These are phyloP conservation scores for Aquilaria agallochum DNA, from an alignment of 441 rosid species.

Conservation along the genomic window DNA sequence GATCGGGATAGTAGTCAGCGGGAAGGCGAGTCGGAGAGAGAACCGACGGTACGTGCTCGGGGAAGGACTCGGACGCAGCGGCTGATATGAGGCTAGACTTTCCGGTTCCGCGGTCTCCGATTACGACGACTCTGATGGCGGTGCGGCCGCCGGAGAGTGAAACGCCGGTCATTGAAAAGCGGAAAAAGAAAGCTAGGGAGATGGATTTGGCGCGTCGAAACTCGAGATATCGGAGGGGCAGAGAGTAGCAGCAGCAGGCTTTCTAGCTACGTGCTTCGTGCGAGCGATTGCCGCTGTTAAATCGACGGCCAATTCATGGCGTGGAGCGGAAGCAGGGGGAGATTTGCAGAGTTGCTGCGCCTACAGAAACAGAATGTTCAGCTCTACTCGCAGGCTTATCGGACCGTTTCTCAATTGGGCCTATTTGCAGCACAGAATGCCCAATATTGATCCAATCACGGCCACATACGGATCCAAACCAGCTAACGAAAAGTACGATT, in stretches of 20 bases:
- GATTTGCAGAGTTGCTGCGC: neutral
- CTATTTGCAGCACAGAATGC: neutral
- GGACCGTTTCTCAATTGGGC: neutral
- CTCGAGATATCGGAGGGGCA: no score
- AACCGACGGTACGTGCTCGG: conserved; percentile 49
- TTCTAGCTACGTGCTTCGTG: no score
- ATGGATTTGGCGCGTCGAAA: no score
- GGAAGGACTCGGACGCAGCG: conserved; percentile 53
- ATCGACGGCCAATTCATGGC: neutral
- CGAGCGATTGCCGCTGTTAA: no score
- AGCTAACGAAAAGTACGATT: neutral
- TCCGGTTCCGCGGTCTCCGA: conserved; percentile 67
- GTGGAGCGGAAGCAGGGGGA: neutral
- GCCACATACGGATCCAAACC: neutral
- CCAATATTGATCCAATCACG: no score
- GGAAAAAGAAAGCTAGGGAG: neutral
- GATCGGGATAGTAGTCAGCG: conserved; percentile 57
- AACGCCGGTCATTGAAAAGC: conserved; percentile 40
- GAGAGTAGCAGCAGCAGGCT: no score
- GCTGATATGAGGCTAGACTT: conserved; percentile 68
- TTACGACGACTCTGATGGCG: conserved; percentile 52
- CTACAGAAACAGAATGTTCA: neutral
- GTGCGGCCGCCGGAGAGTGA: conserved; percentile 40
- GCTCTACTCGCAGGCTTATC: neutral
- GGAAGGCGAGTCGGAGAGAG: conserved; percentile 64